Percentiles rank a stretch among this genome's conserved stretches.
Evolutionary conservation across 768 basidiomycete genomes (phyloP).

Genomic region (Hypholoma fasciculare): DNA sequence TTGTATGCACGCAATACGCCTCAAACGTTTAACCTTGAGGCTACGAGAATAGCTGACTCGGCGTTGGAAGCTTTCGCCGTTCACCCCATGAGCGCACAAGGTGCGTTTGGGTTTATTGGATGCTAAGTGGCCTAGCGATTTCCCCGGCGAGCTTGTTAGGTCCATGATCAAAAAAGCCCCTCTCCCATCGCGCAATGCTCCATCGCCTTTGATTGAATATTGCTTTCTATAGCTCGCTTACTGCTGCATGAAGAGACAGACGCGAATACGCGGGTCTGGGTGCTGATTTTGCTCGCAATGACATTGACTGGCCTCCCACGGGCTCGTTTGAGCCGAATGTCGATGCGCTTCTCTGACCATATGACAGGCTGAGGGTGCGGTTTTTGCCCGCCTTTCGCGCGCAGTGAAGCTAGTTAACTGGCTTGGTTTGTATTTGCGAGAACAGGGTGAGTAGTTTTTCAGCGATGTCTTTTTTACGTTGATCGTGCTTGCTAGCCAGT

Average conservation of each 20-base stretch:
- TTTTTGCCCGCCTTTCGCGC: background rate
- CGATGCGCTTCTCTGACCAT: too few relatives aligned
- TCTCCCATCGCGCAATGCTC: background rate
- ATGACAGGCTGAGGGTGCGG: background rate
- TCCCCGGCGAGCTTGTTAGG: background rate
- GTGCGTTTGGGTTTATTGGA: background rate
- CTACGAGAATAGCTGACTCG: background rate
- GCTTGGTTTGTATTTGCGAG: too few relatives aligned
- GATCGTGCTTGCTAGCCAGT: too few relatives aligned
- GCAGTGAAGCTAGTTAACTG: background rate
- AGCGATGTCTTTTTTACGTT: too few relatives aligned
- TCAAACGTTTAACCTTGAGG: background rate
- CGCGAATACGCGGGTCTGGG: constrained; percentile 5
- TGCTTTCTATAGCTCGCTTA: background rate
- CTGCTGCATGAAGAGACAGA: background rate
- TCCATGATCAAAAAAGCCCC: too few relatives aligned
- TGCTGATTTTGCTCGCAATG: background rate
- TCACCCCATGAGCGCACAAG: background rate
- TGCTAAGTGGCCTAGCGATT: background rate
- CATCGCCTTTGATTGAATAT: background rate
- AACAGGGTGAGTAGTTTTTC: too few relatives aligned
- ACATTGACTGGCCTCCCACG: constrained; percentile 1
- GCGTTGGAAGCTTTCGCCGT: background rate
- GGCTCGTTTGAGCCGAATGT: background rate
- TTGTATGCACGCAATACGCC: background rate